Evolutionary conservation across 2,329 filamentous ascomycete species (phyloP).

Genomic region (Trichophyton simii): DNA sequence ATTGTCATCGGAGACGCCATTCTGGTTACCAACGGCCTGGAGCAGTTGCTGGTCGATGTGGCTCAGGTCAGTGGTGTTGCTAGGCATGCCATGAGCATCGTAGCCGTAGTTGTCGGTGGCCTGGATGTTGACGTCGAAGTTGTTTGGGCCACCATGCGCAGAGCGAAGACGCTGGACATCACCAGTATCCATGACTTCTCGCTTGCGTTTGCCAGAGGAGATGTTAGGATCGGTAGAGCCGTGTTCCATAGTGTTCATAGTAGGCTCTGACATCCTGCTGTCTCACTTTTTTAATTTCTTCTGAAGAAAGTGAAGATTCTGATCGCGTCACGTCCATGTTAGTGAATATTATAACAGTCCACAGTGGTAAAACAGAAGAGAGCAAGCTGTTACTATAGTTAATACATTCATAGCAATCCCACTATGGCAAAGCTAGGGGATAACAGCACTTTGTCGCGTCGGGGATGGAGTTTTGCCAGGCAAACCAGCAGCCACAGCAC

Average conservation of each 20-base stretch:
- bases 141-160: constrained; percentile 19
- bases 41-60: constrained; percentile 36
- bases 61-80: constrained; percentile 27
- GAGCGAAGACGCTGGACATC: constrained; percentile 27
- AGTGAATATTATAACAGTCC: neutral
- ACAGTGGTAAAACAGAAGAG: neutral
- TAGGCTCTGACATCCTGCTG: constrained; percentile 27
- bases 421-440: neutral
- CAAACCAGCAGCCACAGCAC: neutral
- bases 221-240: constrained; percentile 13
- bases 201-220: constrained; percentile 25
- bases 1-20: constrained; percentile 39
- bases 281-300: neutral
- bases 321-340: neutral
- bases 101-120: constrained; percentile 22
- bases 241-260: constrained; percentile 25
- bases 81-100: constrained; percentile 27
- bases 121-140: constrained; percentile 9
- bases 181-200: constrained; percentile 29
- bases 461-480: neutral
- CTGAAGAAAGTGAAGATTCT: neutral
- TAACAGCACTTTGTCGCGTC: neutral
- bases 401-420: neutral
- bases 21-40: constrained; percentile 41
- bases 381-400: too few species aligned